Conservation (phyloP, 805 yeast species). For the Scheffersomyces amazonensis region DNA sequence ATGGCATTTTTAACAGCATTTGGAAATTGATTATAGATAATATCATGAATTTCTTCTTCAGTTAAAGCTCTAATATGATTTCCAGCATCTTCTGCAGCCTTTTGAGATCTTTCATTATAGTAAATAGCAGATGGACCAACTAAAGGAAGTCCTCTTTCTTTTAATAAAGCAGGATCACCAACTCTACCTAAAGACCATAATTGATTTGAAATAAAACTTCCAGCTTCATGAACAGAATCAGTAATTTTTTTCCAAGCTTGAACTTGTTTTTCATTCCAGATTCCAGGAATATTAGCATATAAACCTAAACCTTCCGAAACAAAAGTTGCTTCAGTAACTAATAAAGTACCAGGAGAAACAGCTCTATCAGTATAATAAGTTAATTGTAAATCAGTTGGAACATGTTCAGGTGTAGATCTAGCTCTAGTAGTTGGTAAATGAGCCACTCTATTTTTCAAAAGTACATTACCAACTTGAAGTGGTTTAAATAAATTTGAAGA, state of each 20-base stretch:
- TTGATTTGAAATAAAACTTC: constrained; percentile 45
- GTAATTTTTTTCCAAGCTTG: constrained; percentile 47
- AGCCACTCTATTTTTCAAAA: constrained; percentile 17
- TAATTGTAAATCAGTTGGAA: constrained; percentile 27
- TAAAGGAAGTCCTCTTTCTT: constrained; percentile 17
- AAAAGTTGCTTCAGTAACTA: constrained; percentile 32
- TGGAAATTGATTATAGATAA: constrained; percentile 17
- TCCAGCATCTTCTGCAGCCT: constrained; percentile 14
- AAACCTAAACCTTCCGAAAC: constrained; percentile 37
- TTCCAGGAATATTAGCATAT: constrained; percentile 46
- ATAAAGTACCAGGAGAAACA: constrained; percentile 22
- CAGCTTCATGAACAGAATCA: constrained; percentile 44
- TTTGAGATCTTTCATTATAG: constrained; percentile 13
- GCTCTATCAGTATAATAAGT: constrained; percentile 30
- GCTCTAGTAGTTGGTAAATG: constrained; percentile 26
- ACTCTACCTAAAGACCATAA: constrained; percentile 54
- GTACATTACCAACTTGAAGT: constrained; percentile 28
- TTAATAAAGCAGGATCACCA: constrained; percentile 23
- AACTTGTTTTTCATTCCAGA: constrained; percentile 46
- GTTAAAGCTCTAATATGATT: constrained; percentile 16
- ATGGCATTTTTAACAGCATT: constrained; percentile 26
- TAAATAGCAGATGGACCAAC: constrained; percentile 15
- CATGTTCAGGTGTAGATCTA: constrained; percentile 17
- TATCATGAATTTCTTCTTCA: constrained; percentile 18
- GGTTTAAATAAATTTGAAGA: constrained; percentile 25